Conservation (phyloP, 805 yeast genomes). For the Starmerella ratchasimensis region DNA sequence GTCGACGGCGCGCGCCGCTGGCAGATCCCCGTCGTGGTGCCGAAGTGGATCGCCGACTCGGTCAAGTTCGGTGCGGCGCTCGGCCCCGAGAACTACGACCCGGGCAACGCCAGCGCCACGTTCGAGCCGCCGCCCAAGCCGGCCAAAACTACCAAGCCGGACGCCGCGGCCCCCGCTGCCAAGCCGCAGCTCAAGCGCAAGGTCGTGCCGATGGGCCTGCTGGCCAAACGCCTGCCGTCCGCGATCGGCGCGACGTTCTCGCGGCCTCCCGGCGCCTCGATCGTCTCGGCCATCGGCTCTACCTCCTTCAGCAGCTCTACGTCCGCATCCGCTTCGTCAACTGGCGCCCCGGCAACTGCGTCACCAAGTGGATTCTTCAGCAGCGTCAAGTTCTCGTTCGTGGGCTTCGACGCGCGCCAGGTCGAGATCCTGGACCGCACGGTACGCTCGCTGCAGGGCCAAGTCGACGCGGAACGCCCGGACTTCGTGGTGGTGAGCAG, state of each 20-base stretch:
- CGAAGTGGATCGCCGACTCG: conserved; percentile 35
- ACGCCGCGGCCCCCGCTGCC: background rate
- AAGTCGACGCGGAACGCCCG: conserved; percentile 1
- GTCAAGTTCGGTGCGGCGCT: conserved; percentile 31
- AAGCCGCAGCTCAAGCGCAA: conserved; percentile 5
- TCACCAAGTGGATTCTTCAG: conserved; percentile 34
- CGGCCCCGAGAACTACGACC: conserved; percentile 26
- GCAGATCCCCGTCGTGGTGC: conserved; percentile 31
- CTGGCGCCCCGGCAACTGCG: background rate
- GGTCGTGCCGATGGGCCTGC: background rate
- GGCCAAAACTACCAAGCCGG: background rate
- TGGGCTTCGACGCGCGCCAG: conserved; percentile 33
- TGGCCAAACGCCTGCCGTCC: conserved; percentile 6
- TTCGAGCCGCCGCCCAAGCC: conserved; percentile 5
- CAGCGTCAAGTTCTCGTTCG: conserved; percentile 32
- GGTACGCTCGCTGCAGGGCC: conserved; percentile 37
- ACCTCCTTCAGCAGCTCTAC: too few relatives aligned
- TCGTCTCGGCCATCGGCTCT: background rate
- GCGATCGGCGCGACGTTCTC: conserved; percentile 4
- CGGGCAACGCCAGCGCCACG: conserved; percentile 6
- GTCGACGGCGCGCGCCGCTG: conserved; percentile 29
- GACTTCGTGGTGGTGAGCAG: conserved; percentile 22
- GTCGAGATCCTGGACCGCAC: conserved; percentile 30
- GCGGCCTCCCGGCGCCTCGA: background rate
- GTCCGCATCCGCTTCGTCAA: too few relatives aligned